phyloP scores from a whole-genome alignment of 306 rosid species.

The Quillaja saponaria region DNA sequence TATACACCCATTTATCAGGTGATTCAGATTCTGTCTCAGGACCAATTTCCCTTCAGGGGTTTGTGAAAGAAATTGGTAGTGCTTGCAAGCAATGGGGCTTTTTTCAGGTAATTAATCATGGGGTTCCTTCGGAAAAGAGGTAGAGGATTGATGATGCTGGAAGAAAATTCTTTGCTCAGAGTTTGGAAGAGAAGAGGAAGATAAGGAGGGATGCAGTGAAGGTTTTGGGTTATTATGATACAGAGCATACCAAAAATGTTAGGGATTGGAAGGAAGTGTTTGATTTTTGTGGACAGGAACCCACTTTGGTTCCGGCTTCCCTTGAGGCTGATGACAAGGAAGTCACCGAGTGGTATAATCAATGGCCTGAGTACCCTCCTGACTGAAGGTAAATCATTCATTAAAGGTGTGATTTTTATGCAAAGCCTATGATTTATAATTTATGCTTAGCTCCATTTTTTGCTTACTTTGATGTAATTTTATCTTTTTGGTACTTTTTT shows the following conservation, averaged over 20 bases:
- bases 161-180: constrained; percentile 42
- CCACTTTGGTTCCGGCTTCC: constrained; percentile 36
- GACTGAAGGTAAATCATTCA: constrained; percentile 34
- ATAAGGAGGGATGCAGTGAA: constrained; percentile 29
- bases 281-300: constrained; percentile 38
- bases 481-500: too few relatives aligned
- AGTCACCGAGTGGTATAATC: constrained; percentile 34
- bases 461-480: too few relatives aligned
- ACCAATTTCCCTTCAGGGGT: background rate
- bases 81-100: constrained; percentile 53
- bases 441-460: too few relatives aligned
- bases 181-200: constrained; percentile 50
- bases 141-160: constrained; percentile 27
- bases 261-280: constrained; percentile 62
- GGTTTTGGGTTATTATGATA: constrained; percentile 41
- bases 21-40: background rate
- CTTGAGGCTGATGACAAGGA: constrained; percentile 26
- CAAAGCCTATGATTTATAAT: too few relatives aligned
- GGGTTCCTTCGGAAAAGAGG: constrained; percentile 30
- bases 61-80: constrained; percentile 37
- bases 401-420: too few relatives aligned
- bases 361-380: constrained; percentile 46
- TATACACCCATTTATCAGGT: background rate
- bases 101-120: constrained; percentile 57
- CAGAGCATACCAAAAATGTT: constrained; percentile 52